Conservation (phyloP, 2,329 filamentous ascomycete species). For the Endoconidiophora laricicola region DNA sequence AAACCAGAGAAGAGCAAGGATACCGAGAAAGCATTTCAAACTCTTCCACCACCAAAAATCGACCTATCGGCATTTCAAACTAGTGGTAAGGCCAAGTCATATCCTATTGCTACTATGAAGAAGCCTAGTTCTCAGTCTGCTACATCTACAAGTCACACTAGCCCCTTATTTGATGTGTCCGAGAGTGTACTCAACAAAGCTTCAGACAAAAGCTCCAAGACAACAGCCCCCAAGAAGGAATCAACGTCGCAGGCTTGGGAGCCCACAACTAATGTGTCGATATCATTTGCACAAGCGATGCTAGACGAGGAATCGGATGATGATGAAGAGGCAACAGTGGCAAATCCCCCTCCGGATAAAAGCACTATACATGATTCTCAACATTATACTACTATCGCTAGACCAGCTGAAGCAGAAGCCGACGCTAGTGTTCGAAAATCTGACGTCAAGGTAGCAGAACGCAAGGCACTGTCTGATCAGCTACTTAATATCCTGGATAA, state of each 20-base stretch:
- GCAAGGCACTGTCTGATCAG: conserved; percentile 9
- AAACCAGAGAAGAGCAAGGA: too few relatives aligned
- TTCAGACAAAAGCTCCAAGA: background rate
- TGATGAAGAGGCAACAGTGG: background rate
- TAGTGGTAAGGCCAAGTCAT: background rate
- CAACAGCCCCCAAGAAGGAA: background rate
- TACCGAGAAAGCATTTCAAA: background rate
- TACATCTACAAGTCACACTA: background rate
- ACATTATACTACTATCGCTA: too few relatives aligned
- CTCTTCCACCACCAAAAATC: background rate
- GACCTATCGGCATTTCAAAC: background rate
- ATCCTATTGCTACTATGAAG: background rate
- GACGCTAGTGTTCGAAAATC: too few relatives aligned
- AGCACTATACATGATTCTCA: too few relatives aligned
- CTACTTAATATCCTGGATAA: conserved; percentile 12
- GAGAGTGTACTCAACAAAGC: conserved; percentile 2
- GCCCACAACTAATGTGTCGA: background rate
- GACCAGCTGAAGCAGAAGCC: too few relatives aligned
- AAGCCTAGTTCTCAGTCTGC: background rate
- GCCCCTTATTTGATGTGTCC: conserved; percentile 1
- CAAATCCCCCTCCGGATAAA: too few relatives aligned
- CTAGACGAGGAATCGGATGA: conserved; percentile 6
- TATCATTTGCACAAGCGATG: conserved; percentile 4
- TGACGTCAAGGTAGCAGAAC: background rate
- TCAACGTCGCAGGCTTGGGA: background rate